Evolutionary conservation across 179 eudicot species (phyloP).

Genomic region (Beta corolliflora): DNA sequence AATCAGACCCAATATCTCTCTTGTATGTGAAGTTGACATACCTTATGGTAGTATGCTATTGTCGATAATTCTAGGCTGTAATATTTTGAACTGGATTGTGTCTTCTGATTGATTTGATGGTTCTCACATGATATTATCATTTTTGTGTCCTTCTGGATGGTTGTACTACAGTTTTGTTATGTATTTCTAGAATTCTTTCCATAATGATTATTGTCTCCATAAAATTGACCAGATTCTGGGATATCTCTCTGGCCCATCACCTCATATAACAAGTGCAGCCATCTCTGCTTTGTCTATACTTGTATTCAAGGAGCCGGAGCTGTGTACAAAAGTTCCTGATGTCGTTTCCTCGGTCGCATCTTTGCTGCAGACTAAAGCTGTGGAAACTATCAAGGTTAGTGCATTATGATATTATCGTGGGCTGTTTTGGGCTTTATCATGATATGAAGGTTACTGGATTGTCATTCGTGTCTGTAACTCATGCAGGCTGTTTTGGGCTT

Average conservation of each 20-base stretch:
- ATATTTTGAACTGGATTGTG: background rate
- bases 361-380: constrained; percentile 73
- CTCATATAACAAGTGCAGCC: constrained; percentile 84
- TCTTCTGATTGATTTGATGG: background rate
- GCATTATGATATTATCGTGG: background rate
- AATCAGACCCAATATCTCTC: background rate
- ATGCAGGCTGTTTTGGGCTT: constrained; percentile 87
- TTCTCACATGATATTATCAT: background rate
- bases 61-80: background rate
- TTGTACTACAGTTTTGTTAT: background rate
- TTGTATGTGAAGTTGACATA: background rate
- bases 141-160: background rate
- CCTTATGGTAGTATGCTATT: background rate
- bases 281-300: constrained; percentile 86
- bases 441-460: background rate
- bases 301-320: constrained; percentile 61
- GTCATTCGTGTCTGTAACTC: background rate
- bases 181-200: background rate
- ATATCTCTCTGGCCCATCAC: constrained; percentile 84
- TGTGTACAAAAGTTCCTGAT: constrained; percentile 58
- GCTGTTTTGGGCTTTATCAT: background rate
- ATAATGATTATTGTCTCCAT: constrained; percentile 4
- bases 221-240: constrained; percentile 65
- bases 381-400: constrained; percentile 88
- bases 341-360: constrained; percentile 73